Base-by-base conservation (phyloP, 2,329 filamentous ascomycete genomes). In the Cordyceps cateniannulata region DNA sequence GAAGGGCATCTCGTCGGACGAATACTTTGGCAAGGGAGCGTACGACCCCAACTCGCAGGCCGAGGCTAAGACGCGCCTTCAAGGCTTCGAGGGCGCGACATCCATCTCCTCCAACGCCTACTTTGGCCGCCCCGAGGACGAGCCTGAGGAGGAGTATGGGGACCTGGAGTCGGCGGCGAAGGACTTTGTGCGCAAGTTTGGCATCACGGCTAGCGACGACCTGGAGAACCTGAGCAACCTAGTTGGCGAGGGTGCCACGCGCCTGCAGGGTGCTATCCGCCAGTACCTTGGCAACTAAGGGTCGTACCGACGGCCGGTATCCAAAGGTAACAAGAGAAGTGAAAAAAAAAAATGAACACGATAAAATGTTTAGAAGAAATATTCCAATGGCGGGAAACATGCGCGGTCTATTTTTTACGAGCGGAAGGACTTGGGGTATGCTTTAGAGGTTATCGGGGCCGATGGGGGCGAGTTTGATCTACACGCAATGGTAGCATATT, bases 41-140 rank as follows among this genome's bases (percentile, higher is more conserved):
- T 98, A 87, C 75, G 93, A 99, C 72, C 86, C 93, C 42, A 81
- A 81, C 60, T 85, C 88, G 9, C 89, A 95, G 71, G 81, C 86
- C 56, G 93, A 97, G 77, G 93, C 95, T 68, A 96, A 96, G 79
- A 81, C 82, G 25, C 86, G 95, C 45, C 83, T 99, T 59, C 88
- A 91, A 77, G 90, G 92, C 51, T 99, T 99, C 71, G 93, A 98
- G 75, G 92, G 95, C 49, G 93, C 95, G 12, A 88, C 87, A 1
- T 79, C 92, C 66, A 99, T 99, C 74, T 97, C 93, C 7, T 96
- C 91, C 62, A 99, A 98, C 74, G 91, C 91, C 60, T 99, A 98
- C 81, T 99, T 99, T 74, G 95, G 95, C 63, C 89, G 93, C 56
- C 88, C 91, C 2, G 95, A 99, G 71, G 89, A 93, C 25, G 90